These are phyloP conservation scores for Cercospora citrullina DNA, from an alignment of 2,329 filamentous ascomycete species.

Conservation along the genomic window DNA sequence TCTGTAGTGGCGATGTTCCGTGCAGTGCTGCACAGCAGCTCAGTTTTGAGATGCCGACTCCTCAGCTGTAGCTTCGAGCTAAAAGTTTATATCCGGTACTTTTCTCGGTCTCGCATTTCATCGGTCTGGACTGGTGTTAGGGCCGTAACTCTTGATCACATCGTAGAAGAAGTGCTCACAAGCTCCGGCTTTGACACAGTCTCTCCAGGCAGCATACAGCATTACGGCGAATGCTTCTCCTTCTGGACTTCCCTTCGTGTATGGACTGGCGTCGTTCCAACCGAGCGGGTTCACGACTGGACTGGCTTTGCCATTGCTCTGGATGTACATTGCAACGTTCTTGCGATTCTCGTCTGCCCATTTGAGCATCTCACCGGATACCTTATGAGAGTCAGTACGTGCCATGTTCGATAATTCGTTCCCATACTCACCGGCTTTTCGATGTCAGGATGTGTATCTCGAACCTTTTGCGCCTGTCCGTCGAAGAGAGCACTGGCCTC, in stretches of 20 bases:
- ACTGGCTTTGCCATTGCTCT: conserved; percentile 41
- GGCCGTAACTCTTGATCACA: background rate
- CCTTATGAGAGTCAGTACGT: background rate
- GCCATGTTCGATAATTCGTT: background rate
- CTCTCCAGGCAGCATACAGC: conserved; percentile 47
- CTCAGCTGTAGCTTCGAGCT: conserved; percentile 9
- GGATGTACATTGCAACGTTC: conserved; percentile 41
- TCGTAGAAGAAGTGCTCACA: conserved; percentile 15
- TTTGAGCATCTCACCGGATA: conserved; percentile 24
- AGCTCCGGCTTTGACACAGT: conserved; percentile 37
- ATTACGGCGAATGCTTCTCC: conserved; percentile 49
- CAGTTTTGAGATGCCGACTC: background rate
- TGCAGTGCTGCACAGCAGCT: background rate
- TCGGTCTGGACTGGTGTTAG: background rate
- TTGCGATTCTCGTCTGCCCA: conserved; percentile 48
- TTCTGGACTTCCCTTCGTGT: conserved; percentile 41
- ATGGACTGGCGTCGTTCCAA: conserved; percentile 22
- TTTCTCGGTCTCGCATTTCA: conserved; percentile 11
- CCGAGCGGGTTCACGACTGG: conserved; percentile 47
- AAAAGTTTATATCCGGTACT: background rate
- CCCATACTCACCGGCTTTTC: conserved; percentile 2
- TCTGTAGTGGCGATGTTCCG: background rate
- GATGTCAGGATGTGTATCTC: conserved; percentile 11
- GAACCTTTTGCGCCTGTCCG: conserved; percentile 13
- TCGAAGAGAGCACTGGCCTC: conserved; percentile 18